Evolutionary conservation across 1,284 basidiomycete genomes (phyloP), one percentile per base, ranked within the genome.

Genomic region (Apiotrichum veenhuisii): DNA sequence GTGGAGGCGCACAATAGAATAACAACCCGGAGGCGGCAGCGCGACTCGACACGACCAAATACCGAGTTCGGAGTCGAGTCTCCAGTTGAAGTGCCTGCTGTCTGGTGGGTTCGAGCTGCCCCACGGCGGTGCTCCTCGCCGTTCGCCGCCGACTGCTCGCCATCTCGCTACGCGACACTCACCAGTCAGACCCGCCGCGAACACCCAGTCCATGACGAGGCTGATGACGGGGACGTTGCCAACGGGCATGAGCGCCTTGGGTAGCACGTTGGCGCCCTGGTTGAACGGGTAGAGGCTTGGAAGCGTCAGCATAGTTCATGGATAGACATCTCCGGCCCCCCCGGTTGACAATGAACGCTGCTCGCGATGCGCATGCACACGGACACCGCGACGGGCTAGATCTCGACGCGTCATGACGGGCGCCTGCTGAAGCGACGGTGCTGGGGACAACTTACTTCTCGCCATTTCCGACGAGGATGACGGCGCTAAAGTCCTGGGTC

Each of bases 201-300:
- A 89, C 26, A 96, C 77, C 91, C 92, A 94, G 30, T 85, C 81
- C 22, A 97, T 80, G 9, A 85, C 83, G 66, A 89, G 88, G 70
- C 92, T 89, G 61, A 96, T 81, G 78, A 96, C 85, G 0, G 91
- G 89, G 63, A 83, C 87, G 69, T 95, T 94, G 27, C 85, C 91
- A 38, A 96, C 83, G 3, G 91, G 89, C 33, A 96, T 80, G 11
- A 96, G 78, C 7, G 91, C 88, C 73, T 96, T 96, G 37, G 75
- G 71, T 17, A 73, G 54, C 37, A 67, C 71, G 58, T 73, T 70
- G 54, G 66, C 73, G 26, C 71, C 66, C 51, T 75, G 64, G 55
- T 72, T 77, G 58, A 76, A 71, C 4, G 76, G 76, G 55, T 73
- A 75, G 14, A 77, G 65, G 52, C 76, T 76, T 52, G 18, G 15